These are phyloP conservation scores for Sistotremastrum suecicum DNA, from an alignment of 768 basidiomycete species.

Conservation along the genomic window DNA sequence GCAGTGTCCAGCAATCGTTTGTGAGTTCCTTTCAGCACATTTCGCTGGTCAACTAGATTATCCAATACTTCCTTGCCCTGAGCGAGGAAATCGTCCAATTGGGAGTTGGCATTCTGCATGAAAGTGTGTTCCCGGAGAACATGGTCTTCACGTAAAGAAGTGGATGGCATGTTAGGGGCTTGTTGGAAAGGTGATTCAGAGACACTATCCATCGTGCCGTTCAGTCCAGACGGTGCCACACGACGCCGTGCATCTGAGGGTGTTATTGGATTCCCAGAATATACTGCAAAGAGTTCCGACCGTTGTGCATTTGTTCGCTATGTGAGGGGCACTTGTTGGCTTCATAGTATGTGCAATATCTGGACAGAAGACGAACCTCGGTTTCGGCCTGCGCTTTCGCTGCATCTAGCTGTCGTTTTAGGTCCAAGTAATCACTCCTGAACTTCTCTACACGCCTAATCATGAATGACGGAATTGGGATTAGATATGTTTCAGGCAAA, in stretches of 20 bases:
- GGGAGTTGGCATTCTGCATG: constrained; percentile 64
- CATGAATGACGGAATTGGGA: neutral
- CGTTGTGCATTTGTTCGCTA: constrained; percentile 51
- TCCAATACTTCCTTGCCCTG: constrained; percentile 88
- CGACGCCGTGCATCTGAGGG: constrained; percentile 48
- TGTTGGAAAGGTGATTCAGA: constrained; percentile 80
- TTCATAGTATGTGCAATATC: neutral
- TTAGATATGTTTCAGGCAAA: neutral
- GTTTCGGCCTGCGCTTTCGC: constrained; percentile 47
- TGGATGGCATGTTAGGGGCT: constrained; percentile 32
- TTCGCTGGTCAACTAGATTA: constrained; percentile 84
- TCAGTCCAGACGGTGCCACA: constrained; percentile 23
- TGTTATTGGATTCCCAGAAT: constrained; percentile 22
- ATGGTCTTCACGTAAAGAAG: constrained; percentile 53
- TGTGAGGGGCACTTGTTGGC: neutral
- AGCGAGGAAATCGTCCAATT: constrained; percentile 80
- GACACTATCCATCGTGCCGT: constrained; percentile 19
- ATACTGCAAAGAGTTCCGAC: constrained; percentile 45
- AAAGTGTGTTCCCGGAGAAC: constrained; percentile 86
- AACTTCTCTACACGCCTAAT: constrained; percentile 86
- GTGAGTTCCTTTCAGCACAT: constrained; percentile 91
- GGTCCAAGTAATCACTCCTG: constrained; percentile 69
- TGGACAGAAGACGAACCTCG: constrained; percentile 23
- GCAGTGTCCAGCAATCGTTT: constrained; percentile 76
- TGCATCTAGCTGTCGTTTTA: constrained; percentile 70